A percentile compares a stretch with the other conserved stretches of the same genome.
phyloP scores from a whole-genome alignment of 129 eudicot genomes.

The Pulicaria dysenterica region DNA sequence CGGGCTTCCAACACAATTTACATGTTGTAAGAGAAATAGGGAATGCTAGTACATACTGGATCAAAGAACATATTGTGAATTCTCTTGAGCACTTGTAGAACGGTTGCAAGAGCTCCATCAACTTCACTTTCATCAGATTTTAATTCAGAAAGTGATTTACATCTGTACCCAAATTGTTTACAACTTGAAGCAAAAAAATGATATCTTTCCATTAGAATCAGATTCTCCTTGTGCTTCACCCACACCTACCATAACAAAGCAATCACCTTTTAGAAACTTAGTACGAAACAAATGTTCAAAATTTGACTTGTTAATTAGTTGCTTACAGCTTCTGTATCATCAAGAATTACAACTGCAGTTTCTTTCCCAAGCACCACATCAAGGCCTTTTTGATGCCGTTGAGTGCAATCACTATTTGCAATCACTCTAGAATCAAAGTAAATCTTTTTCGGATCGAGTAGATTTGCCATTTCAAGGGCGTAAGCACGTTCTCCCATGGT shows the following conservation, averaged over 20 bases:
- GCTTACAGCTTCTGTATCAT: conserved; percentile 81
- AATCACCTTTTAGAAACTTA: neutral
- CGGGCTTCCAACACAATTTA: neutral
- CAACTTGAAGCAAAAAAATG: conserved; percentile 78
- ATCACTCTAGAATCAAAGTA: conserved; percentile 70
- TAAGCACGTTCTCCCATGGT: conserved; percentile 82
- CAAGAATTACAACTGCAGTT: conserved; percentile 73
- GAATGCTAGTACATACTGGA: conserved; percentile 38
- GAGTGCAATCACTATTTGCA: conserved; percentile 63
- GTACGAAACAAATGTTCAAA: neutral
- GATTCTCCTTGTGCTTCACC: conserved; percentile 67
- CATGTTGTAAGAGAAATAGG: neutral
- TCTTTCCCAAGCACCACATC: conserved; percentile 79
- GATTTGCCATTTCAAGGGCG: conserved; percentile 68
- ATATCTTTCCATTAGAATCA: conserved; percentile 82
- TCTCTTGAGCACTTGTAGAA: conserved; percentile 66
- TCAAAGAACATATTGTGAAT: conserved; percentile 64
- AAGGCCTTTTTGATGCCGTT: conserved; percentile 72
- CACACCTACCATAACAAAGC: conserved; percentile 53
- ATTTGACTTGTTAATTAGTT: neutral
- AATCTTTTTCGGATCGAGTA: conserved; percentile 63
- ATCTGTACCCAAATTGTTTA: conserved; percentile 51
- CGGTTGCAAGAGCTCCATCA: conserved; percentile 70
- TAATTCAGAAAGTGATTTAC: conserved; percentile 67
- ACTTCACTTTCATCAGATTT: conserved; percentile 74